Evolutionary conservation across 108 stramenopile genomes (phyloP), one percentile per base, ranked within the genome.

Genomic region (Nannochloropsis granulata): DNA sequence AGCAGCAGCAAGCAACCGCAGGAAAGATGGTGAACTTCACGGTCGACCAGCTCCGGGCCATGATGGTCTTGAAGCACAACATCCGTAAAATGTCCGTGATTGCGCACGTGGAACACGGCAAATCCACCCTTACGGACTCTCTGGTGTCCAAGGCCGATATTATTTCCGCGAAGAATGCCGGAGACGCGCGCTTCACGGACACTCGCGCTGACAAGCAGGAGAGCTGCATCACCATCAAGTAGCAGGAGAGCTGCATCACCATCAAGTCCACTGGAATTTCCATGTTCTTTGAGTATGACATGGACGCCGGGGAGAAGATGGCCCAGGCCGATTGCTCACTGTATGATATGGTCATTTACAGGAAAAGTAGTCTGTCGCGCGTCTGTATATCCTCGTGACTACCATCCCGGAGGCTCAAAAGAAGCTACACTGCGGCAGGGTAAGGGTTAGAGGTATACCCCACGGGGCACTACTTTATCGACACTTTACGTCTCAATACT

Each of bases 61-160:
- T 99, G 90, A 99, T 99, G 99, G 97, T 98, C 95, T 91, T 96
- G 92, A 98, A 98, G 93, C 94, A 98, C 95, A 98, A 99, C 93
- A 99, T 99, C 92, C 94, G 99, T 87, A 95, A 94, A 86, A 97
- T 99, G 98, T 95, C 94, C 86, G 99, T 99, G 86, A 99, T 99
- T 89, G 99, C 99, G 79, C 99, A 99, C 94, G 99, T 99, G 89
- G 99, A 99, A 84, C 99, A 99, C 96, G 99, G 99, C 83, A 99
- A 99, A 93, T 98, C 99, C 56, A 99, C 99, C 80, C 92, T 99
- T 25, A 98, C 99, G 43, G 99, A 99, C 90, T 98, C 98, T 83
- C 94, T 99, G 71, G 99, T 99, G 84, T 96, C 97, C 90, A 99
- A 99, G 94, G 99, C 99, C 26, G 99, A 98, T 46, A 98, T 99